Base-by-base conservation (phyloP, 495 filamentous ascomycete genomes). In the Articulospora tetracladia region DNA sequence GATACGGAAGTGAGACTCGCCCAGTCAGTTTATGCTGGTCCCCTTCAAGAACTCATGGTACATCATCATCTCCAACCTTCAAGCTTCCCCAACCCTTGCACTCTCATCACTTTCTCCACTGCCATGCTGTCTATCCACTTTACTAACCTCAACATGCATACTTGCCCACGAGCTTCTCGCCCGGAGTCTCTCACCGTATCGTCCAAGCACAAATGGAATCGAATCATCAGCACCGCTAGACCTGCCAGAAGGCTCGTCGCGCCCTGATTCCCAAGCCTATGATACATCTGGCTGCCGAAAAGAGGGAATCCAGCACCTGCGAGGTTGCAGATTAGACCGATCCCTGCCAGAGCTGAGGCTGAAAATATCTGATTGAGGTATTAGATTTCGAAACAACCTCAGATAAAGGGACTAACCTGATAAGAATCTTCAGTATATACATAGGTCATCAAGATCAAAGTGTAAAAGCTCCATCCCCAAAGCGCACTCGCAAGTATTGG, bases 401-500 rank as follows among this genome's bases (percentile, higher is more conserved):
- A 46, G 47, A 26, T n/a, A 24, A 25, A 39, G 23, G 11, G 26
- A 52, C 49, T 12, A 11, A 53, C 27, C 24, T 59, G 46, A 32
- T 60, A 60, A 1, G 51, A 47, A 27, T 55, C 58, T 49, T 55
- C 58, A 3, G 60, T 58, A 34, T 57, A 62, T 19, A 27, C 51
- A 34, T 57, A 62, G 17, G 60, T 58, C 60, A 70, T 73, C 19
- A 72, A 32, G 20, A 71, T 69, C 25, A 72, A 55, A 12, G 65
- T 71, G 50, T 69, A 73, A 59, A 73, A 72, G 13, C 66, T 63
- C 72, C 70, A 70, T 19, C 76, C 76, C 61, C 68, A 79, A 53
- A 70, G 67, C 0, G 71, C 66, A 0, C 74, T 74, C 0, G 76
- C 77, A 47, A 80, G 68, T n/a, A 81, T 76, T 0, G 78, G 77